Evolutionary conservation across 164 flowering plant species (phyloP), one percentile per base, ranked within the genome.

Genomic region (Houttuynia cordata): DNA sequence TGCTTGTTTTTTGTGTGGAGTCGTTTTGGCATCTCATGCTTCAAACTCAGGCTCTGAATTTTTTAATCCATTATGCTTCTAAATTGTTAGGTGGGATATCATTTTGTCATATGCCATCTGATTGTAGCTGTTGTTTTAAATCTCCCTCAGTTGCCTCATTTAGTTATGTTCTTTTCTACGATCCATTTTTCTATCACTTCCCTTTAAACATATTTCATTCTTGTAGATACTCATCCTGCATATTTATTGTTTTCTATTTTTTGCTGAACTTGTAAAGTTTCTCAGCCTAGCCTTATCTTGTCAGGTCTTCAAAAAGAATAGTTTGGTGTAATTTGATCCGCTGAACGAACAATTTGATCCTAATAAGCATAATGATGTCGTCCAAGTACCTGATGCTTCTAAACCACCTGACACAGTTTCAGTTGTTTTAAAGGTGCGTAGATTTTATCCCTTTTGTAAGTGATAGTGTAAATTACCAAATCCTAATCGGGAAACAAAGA

Each of bases 311-410:
- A 84, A 59, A 53, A 87, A 87, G 71, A 78, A 63, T 67, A 95
- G 95, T 37, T 64, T 91, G 10, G 88, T 82, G 67, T 85, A 84
- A 60, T 83, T 65, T 72, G 83, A 88, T 68, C 81, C 96, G 23
- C 52, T 60, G 19, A 72, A 85, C 70, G 97, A 91, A 73, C 79
- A 75, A 60, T 91, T 91, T 77, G 94, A 91, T 75, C 97, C 96
- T 42, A 67, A 86, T 57, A 82, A 82, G 73, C 97, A 88, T 65
- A 74, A 83, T 74, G 97, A 96, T 2, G 79, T 78, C 10, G 88
- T 84, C 70, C 88, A 88, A 78, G 70, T 84, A 22, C 83, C 90
- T 8, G 96, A 91, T 79, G 62, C 58, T 70, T 78, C 94, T 10
- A 91, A 88, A 76, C 84, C 89, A 52, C 70, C 86, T 24, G 96